These are phyloP conservation scores for Tylopilus felleus DNA, from an alignment of 768 basidiomycete species.

Conservation along the genomic window DNA sequence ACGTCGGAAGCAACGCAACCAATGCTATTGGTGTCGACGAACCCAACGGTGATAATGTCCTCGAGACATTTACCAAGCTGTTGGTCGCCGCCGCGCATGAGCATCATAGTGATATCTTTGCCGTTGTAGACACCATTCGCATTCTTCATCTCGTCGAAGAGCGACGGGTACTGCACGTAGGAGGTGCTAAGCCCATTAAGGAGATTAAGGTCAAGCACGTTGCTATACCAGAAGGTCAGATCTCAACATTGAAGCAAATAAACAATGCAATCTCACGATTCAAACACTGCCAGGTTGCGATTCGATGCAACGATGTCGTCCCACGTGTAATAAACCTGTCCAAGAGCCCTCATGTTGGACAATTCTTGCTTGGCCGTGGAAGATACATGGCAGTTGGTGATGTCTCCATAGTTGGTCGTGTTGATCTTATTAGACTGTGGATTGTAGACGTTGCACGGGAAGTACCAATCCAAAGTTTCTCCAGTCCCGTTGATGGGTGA, in stretches of 20 bases:
- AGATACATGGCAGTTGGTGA: conserved; percentile 71
- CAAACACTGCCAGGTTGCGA: conserved; percentile 90
- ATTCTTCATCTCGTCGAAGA: conserved; percentile 77
- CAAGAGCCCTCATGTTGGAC: conserved; percentile 49
- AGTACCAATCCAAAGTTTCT: conserved; percentile 83
- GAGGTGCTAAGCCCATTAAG: conserved; percentile 79
- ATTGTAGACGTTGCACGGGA: conserved; percentile 90
- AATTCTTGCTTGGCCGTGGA: conserved; percentile 52
- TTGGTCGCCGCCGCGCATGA: conserved; percentile 69
- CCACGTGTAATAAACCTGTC: conserved; percentile 95
- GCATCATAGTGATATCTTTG: conserved; percentile 83
- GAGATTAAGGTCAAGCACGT: conserved; percentile 85
- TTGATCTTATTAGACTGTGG: conserved; percentile 69
- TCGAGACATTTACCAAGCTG: conserved; percentile 76
- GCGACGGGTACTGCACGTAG: conserved; percentile 76
- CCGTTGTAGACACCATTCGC: conserved; percentile 72
- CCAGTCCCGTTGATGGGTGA: conserved; percentile 69
- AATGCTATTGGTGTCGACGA: conserved; percentile 90
- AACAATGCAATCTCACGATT: conserved; percentile 61
- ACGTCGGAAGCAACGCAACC: conserved; percentile 95
- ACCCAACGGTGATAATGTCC: conserved; percentile 85
- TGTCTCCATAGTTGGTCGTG: conserved; percentile 59
- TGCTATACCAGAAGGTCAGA: conserved; percentile 39
- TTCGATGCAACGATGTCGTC: conserved; percentile 63
- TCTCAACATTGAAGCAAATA: conserved; percentile 1